Conservation (phyloP, 192 early-diverging fungal species). For the Mortierella claussenii region DNA sequence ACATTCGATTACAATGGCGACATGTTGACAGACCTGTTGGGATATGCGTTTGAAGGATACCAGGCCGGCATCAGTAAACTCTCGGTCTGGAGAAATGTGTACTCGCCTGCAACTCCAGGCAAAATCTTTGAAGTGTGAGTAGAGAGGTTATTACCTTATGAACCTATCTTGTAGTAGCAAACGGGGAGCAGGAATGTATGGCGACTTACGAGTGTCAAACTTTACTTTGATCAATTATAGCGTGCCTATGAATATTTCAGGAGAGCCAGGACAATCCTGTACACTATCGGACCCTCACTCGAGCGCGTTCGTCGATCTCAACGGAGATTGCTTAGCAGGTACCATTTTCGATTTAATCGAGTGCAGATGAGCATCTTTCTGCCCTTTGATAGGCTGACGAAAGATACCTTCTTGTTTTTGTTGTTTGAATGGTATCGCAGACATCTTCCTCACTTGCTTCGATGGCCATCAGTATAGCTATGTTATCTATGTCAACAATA, state of each 20-base stretch:
- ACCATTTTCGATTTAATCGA: no score
- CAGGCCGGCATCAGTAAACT: conserved; percentile 42
- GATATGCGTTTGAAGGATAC: conserved; percentile 55
- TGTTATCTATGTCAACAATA: conserved; percentile 82
- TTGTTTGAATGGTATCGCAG: conserved; percentile 26
- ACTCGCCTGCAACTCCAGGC: conserved; percentile 18
- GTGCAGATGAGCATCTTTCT: no score
- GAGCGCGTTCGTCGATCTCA: conserved; percentile 91
- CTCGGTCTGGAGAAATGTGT: conserved; percentile 59
- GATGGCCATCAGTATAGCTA: conserved; percentile 58
- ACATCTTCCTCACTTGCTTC: conserved; percentile 81
- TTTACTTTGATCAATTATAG: conserved; percentile 6
- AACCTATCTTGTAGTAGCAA: no score
- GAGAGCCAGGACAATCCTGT: conserved; percentile 60
- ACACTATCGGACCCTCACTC: conserved; percentile 83
- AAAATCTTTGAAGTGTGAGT: conserved; percentile 54
- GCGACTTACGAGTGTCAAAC: no score
- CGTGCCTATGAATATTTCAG: conserved; percentile 41
- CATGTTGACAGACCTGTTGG: conserved; percentile 70
- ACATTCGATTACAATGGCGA: conserved; percentile 69
- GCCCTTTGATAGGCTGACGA: no score
- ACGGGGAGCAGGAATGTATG: no score
- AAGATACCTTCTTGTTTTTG: neutral
- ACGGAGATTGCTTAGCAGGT: conserved; percentile 92
- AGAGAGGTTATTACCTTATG: neutral